Percentiles rank a stretch among this genome's conserved stretches.
Conservation (phyloP, 371 early-diverging fungal species). For the Zychaea mexicana region DNA sequence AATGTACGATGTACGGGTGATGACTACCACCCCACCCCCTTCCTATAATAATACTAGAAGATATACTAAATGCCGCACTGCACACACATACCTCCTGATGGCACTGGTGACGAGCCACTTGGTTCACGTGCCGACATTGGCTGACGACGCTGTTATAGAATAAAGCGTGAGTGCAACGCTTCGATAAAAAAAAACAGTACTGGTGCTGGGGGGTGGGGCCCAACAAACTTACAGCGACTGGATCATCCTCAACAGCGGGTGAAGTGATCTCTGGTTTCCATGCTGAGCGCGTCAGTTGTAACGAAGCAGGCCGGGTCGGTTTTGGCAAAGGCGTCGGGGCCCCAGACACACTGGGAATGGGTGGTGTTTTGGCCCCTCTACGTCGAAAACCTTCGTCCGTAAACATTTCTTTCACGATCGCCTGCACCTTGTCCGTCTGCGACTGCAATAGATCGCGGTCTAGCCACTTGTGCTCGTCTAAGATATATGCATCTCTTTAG, state of each 20-base stretch:
- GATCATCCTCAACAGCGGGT: neutral
- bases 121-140: conserved; percentile 11
- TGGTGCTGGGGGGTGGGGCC: too few species aligned
- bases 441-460: conserved; percentile 21
- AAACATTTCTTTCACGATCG: conserved; percentile 26
- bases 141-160: neutral
- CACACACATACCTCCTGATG: neutral
- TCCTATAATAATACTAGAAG: too few species aligned
- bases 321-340: neutral
- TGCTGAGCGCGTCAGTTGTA: conserved; percentile 10
- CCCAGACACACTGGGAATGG: conserved; percentile 5
- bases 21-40: too few species aligned
- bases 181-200: too few species aligned
- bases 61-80: too few species aligned
- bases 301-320: conserved; percentile 7
- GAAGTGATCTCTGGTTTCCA: conserved; percentile 11
- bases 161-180: too few species aligned
- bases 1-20: too few species aligned
- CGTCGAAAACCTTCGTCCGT: conserved; percentile 22
- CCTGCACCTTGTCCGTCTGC: conserved; percentile 31
- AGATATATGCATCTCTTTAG: conserved; percentile 3
- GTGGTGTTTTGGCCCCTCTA: conserved; percentile 14
- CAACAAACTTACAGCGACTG: too few species aligned
- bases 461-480: conserved; percentile 47
- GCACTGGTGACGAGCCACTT: conserved; percentile 4